A percentile compares a stretch with the other conserved stretches of the same genome.
Conservation (phyloP, 352 stramenopile genomes). For the Pilasporangium apinafurcum region DNA sequence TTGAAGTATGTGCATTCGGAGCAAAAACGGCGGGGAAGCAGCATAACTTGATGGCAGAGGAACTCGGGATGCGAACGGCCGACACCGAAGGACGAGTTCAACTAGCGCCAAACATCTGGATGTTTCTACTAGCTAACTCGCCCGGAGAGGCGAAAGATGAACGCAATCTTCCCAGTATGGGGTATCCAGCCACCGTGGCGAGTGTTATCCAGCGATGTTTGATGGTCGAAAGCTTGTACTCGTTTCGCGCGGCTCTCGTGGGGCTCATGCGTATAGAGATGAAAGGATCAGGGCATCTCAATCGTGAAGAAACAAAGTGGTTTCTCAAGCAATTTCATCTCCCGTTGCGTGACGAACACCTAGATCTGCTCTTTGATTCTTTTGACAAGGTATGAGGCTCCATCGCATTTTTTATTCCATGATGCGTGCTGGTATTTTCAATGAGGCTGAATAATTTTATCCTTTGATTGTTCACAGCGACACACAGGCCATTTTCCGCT, state of each 20-base stretch:
- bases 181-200: slow-evolving; percentile 28
- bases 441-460: not conserved
- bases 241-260: slow-evolving; percentile 44
- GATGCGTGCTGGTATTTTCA: not conserved
- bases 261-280: slow-evolving; percentile 30
- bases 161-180: slow-evolving; percentile 32
- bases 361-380: slow-evolving; percentile 61
- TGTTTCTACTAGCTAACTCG: slow-evolving; percentile 39
- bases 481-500: slow-evolving; percentile 59
- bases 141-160: slow-evolving; percentile 35
- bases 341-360: slow-evolving; percentile 65
- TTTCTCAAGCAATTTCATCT: slow-evolving; percentile 40
- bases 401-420: not conserved
- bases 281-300: slow-evolving; percentile 44
- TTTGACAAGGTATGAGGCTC: slow-evolving; percentile 44
- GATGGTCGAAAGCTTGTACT: slow-evolving; percentile 49
- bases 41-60: slow-evolving; percentile 64
- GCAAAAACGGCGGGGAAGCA: slow-evolving; percentile 49
- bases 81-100: slow-evolving; percentile 57
- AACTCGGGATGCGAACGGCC: slow-evolving; percentile 40
- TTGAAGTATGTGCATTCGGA: slow-evolving; percentile 51
- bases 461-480: slow-evolving; percentile 4
- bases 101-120: slow-evolving; percentile 56
- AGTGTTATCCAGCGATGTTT: slow-evolving; percentile 50
- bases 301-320: slow-evolving; percentile 65